Conservation (phyloP, 2,329 filamentous ascomycete genomes). For the Colletotrichum plurivorum region DNA sequence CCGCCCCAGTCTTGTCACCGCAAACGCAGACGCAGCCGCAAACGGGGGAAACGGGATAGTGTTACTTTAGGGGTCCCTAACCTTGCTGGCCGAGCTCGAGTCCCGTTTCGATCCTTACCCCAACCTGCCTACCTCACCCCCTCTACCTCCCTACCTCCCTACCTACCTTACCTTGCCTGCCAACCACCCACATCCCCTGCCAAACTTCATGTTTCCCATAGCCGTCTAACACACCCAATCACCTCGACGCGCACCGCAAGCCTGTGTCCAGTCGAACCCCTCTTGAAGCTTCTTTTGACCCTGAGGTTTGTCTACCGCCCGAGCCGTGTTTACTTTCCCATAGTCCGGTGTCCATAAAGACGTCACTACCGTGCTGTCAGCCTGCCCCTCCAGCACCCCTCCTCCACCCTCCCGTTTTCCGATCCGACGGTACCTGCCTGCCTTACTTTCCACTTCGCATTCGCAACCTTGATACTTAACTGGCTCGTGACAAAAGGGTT, state of each 20-base stretch:
- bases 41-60: constrained; percentile 15
- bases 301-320: background rate
- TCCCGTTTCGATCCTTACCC: constrained; percentile 22
- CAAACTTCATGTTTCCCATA: background rate
- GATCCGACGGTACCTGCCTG: constrained; percentile 18
- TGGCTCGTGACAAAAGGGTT: constrained; percentile 10
- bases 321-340: constrained; percentile 9
- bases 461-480: constrained; percentile 34
- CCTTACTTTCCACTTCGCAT: constrained; percentile 21
- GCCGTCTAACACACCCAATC: constrained; percentile 13
- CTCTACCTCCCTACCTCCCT: no score
- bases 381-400: constrained; percentile 37
- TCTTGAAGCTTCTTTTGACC: constrained; percentile 9
- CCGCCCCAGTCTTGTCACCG: background rate
- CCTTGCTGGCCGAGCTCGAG: constrained; percentile 26
- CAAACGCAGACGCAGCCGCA: constrained; percentile 8
- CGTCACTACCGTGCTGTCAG: constrained; percentile 36
- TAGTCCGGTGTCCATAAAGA: constrained; percentile 8
- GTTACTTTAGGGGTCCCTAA: constrained; percentile 17
- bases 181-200: background rate
- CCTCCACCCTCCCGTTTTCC: constrained; percentile 23
- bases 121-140: constrained; percentile 2
- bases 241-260: constrained; percentile 3
- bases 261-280: constrained; percentile 8
- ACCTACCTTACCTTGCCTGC: no score